Conservation (phyloP, 352 stramenopile species). For the Blastocystis sp. region DNA sequence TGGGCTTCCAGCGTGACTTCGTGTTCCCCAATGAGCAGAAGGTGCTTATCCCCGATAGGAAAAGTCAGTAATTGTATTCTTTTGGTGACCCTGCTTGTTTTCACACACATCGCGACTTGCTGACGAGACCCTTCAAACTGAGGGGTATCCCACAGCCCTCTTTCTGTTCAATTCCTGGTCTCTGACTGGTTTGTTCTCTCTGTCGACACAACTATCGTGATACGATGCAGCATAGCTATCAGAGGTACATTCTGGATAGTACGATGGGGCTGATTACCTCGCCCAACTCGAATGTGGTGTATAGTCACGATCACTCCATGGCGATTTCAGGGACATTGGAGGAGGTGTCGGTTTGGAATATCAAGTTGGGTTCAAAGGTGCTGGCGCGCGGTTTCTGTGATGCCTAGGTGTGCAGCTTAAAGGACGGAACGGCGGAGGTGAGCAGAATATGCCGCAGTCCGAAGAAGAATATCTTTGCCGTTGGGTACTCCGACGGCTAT, state of each 20-base stretch:
- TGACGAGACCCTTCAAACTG: background rate
- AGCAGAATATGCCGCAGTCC: constrained; percentile 46
- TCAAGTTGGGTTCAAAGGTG: constrained; percentile 74
- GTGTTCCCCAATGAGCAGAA: constrained; percentile 6
- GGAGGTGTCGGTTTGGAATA: constrained; percentile 86
- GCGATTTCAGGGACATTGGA: constrained; percentile 83
- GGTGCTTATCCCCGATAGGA: background rate
- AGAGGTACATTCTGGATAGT: constrained; percentile 81
- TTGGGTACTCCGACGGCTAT: constrained; percentile 69
- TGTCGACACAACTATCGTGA: background rate
- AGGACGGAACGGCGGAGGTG: constrained; percentile 27
- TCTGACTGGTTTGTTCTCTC: background rate
- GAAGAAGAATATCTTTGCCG: constrained; percentile 60
- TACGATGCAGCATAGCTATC: constrained; percentile 64
- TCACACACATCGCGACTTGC: too few relatives aligned
- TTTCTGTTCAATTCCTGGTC: background rate
- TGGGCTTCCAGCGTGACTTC: constrained; percentile 33
- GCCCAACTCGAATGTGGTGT: constrained; percentile 82
- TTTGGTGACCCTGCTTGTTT: background rate
- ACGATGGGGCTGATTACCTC: constrained; percentile 85
- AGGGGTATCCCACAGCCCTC: background rate
- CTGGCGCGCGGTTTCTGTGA: background rate
- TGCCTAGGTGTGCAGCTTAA: constrained; percentile 41
- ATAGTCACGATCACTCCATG: constrained; percentile 80
- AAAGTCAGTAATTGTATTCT: background rate